Evolutionary conservation across 345 rosid genomes (phyloP), one percentile per base, ranked within the genome.

Genomic region (Boechera retrofracta): DNA sequence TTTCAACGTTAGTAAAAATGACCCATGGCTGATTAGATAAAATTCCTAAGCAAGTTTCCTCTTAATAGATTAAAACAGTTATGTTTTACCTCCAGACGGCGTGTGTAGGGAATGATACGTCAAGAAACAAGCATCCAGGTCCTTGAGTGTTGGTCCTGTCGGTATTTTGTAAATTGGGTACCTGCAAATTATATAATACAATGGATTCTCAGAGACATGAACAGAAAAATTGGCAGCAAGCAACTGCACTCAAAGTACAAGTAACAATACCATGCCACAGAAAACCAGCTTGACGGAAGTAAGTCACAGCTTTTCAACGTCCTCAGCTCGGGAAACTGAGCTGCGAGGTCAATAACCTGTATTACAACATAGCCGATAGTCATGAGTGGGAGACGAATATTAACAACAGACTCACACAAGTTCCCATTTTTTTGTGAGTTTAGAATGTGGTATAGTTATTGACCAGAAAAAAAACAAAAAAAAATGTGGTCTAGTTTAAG

Each of bases 161-260:
- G 98, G 98, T 77, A 93, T 93, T 80, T 97, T 85, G 77, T 93
- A 93, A 56, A 91, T 93, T n/a, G 97, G 98, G 77, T 88, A 93
- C 92, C 89, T 85, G 58, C 66, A 38, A 56, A 52, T 54, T 52
- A 73, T 63, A 63, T 7, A 28, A 73, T 63, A 62, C 10, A 36
- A 36, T 18, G 21, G 41, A 28, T 38, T 32, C 42, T 73, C n/a
- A 73, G 42, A 52, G 62, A 36, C 42, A n/a, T 31, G 39, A 49
- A 61, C 29, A 36, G 36, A 52, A 12, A 33, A 26, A 66, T 26
- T 59, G 63, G 56, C 41, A 66, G 15, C 66, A 60, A 39, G 67
- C 21, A 60, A 41, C 24, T 56, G 48, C 54, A 51, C 26, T 16
- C 16, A 7, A 36, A 5, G 15, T 39, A 57, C 21, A 12, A 72